These are phyloP conservation scores for Hypoxylon fuscum DNA, from an alignment of 495 filamentous ascomycete species.

Conservation along the genomic window DNA sequence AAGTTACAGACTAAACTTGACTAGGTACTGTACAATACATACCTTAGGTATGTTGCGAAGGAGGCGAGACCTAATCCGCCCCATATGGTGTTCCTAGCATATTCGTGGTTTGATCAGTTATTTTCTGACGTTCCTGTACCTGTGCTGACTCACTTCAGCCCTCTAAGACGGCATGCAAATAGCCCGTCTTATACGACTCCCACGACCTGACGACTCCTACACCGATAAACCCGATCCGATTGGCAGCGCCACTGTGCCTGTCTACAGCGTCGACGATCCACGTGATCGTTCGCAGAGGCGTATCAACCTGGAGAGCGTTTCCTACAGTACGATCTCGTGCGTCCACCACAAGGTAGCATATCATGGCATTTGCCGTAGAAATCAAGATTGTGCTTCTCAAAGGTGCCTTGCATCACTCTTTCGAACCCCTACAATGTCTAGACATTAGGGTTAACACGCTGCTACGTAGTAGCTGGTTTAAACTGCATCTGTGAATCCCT, in stretches of 20 bases:
- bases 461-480: constrained; percentile 1
- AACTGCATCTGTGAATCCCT: constrained; percentile 20
- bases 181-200: constrained; percentile 30
- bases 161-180: constrained; percentile 29
- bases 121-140: constrained; percentile 8
- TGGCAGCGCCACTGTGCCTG: background rate
- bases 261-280: constrained; percentile 1
- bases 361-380: constrained; percentile 10
- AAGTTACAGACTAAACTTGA: background rate
- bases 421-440: background rate
- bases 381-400: constrained; percentile 5
- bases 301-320: constrained; percentile 4
- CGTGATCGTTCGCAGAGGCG: constrained; percentile 20
- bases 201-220: no score
- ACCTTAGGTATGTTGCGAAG: no score
- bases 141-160: constrained; percentile 14
- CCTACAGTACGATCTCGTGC: constrained; percentile 1
- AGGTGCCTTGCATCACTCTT: constrained; percentile 13
- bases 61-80: background rate
- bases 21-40: background rate
- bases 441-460: constrained; percentile 5
- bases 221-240: constrained; percentile 4
- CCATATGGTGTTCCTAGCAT: background rate
- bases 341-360: constrained; percentile 25
- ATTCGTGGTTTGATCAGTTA: background rate